Base-by-base conservation (phyloP, 768 basidiomycete species). In the Rhodotorula paludigena region DNA sequence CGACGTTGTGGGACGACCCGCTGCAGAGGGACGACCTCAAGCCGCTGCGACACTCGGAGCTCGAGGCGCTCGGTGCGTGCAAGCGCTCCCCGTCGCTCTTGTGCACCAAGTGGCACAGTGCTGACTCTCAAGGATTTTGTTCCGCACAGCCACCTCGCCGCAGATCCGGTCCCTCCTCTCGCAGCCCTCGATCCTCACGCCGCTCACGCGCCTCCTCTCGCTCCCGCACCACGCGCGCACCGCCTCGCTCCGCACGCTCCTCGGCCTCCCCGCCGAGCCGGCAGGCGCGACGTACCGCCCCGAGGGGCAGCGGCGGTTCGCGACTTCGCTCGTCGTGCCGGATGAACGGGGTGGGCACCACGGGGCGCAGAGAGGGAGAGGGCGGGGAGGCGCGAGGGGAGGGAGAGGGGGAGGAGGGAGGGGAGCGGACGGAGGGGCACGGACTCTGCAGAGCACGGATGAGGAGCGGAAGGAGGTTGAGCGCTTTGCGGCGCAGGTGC, bases 11-110 rank as follows among this genome's bases (percentile, higher is more conserved):
- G 65, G 65, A 61, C 5, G 72, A 73, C 32, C 72, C 72, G 21
- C 65, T 73, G 6, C 51, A 45, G 39, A 30, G 64, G 18, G 64
- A 70, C 41, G 72, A 73, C n/a, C 36, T 70, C 47, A 73, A 73
- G 41, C 72, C 72, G 14, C 25, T 73, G 44, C 51, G 68, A 16
- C 56, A 51, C 20, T 64, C 59, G 41, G 72, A 73, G 47, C 66
- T 58, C 45, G 68, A 70, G 36, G 72, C 72, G 0, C 21, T 73
- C 38, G 72, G 66, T 72, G 33, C 42, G 60, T 42, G 5, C 33
- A 2, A 11, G 25, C 11, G 12, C 23, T 20, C 30, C 30, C 21
- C 1, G 11, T 25, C 33, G n/a, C 36, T 2, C 28, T 32, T 15
- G 8, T 15, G 14, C 33, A 7, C 16, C 9, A 12, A 28, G n/a